These are phyloP conservation scores for Phaffomyces antillensis DNA, from an alignment of 805 yeast genomes.

Conservation along the genomic window DNA sequence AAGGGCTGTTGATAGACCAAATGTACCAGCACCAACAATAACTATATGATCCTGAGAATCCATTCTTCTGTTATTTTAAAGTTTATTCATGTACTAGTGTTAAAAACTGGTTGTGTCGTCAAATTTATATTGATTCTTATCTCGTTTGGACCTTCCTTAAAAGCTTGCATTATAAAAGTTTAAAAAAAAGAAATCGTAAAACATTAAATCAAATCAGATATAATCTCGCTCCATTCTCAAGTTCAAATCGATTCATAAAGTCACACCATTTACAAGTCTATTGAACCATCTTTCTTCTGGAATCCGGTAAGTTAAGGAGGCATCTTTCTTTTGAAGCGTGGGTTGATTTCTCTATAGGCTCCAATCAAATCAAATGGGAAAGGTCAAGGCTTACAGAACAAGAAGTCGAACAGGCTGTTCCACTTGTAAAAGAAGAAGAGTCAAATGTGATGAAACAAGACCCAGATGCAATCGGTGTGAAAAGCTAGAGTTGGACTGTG, in stretches of 20 bases:
- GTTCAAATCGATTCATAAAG: background rate
- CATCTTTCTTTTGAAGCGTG: too few species aligned
- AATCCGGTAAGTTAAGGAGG: too few species aligned
- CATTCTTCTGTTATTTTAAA: background rate
- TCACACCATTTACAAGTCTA: background rate
- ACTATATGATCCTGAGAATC: slow-evolving; percentile 22
- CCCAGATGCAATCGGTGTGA: slow-evolving; percentile 29
- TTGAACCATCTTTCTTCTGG: background rate
- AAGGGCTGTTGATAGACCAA: slow-evolving; percentile 37
- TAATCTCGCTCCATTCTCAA: background rate
- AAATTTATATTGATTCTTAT: background rate
- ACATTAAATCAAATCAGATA: background rate
- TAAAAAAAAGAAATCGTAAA: background rate
- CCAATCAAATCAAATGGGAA: slow-evolving; percentile 13
- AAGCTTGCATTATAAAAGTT: background rate
- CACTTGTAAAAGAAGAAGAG: slow-evolving; percentile 42
- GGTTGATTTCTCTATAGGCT: background rate
- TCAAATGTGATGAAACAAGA: slow-evolving; percentile 36
- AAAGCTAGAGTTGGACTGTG: slow-evolving; percentile 19
- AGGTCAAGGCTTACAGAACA: slow-evolving; percentile 18
- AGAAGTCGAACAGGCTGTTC: slow-evolving; percentile 40
- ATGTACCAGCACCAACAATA: slow-evolving; percentile 38
- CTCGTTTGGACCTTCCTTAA: background rate
- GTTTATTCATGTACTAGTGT: background rate
- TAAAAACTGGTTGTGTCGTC: too few species aligned